Percentiles rank a stretch among this genome's conserved stretches.
Conservation (phyloP, 2,329 filamentous ascomycete species). For the Stagonosporopsis tanaceti region DNA sequence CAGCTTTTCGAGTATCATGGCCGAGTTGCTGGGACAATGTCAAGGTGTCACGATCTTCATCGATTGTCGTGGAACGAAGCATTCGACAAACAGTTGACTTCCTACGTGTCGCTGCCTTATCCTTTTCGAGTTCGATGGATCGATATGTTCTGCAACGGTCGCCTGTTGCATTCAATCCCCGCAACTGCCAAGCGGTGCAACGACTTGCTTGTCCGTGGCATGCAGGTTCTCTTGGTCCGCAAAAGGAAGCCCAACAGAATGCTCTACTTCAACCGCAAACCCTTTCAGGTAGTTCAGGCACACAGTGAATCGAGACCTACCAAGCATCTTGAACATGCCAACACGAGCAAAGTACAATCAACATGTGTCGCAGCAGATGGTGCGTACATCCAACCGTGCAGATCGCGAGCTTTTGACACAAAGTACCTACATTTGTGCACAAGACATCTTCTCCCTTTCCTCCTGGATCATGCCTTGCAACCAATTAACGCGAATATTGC, state of each 20-base stretch:
- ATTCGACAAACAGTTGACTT: slow-evolving; percentile 7
- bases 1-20: slow-evolving; percentile 12
- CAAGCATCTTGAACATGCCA: neutral
- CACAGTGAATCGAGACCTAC: no score
- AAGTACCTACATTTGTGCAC: no score
- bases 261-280: neutral
- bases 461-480: no score
- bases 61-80: slow-evolving; percentile 21
- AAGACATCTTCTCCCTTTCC: no score
- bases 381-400: no score
- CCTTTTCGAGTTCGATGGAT: slow-evolving; percentile 7
- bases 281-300: neutral
- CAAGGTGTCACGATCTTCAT: slow-evolving; percentile 22
- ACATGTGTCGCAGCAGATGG: no score
- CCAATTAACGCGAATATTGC: no score
- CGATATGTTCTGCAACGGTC: slow-evolving; percentile 6
- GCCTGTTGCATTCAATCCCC: slow-evolving; percentile 2
- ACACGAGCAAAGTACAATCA: neutral
- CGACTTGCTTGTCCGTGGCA: neutral
- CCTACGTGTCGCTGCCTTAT: slow-evolving; percentile 9
- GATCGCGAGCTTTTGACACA: no score
- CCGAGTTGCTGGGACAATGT: slow-evolving; percentile 15
- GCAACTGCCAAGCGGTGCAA: neutral
- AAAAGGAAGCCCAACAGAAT: neutral
- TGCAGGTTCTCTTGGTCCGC: neutral